phyloP scores from a whole-genome alignment of 257 asterid species.

The Rehmannia glutinosa region DNA sequence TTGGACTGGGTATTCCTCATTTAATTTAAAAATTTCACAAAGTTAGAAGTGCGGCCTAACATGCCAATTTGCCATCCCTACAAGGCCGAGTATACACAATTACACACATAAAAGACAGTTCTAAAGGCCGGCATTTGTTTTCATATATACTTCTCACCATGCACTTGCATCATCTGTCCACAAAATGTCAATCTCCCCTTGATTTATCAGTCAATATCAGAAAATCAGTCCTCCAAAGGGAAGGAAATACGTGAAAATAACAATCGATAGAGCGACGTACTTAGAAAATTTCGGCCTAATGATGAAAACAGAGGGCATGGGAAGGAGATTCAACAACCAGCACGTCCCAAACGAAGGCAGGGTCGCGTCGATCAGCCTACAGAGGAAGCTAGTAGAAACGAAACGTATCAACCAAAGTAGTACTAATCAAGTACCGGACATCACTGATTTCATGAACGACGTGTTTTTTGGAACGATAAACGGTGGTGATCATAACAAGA shows the following conservation, averaged over 20 bases:
- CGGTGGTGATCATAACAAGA: slow-evolving; percentile 25
- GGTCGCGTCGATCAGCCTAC: slow-evolving; percentile 12
- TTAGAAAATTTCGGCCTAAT: neutral
- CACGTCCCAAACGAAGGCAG: slow-evolving; percentile 18
- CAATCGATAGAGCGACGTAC: too few relatives aligned
- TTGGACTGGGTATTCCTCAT: neutral
- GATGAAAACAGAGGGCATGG: slow-evolving; percentile 27
- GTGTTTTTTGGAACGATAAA: slow-evolving; percentile 47
- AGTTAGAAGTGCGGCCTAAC: slow-evolving; percentile 1
- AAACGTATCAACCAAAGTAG: neutral
- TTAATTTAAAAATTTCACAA: neutral
- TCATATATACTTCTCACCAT: neutral
- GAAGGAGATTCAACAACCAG: slow-evolving; percentile 23
- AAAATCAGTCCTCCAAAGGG: too few relatives aligned
- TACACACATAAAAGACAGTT: slow-evolving; percentile 30
- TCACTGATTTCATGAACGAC: slow-evolving; percentile 64
- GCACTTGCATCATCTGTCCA: too few relatives aligned
- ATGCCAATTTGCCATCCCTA: slow-evolving; percentile 11
- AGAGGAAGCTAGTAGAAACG: slow-evolving; percentile 25
- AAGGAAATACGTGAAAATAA: too few relatives aligned
- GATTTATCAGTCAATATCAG: slow-evolving; percentile 17
- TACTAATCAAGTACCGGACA: slow-evolving; percentile 20
- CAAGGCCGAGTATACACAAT: slow-evolving; percentile 15
- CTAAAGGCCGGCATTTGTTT: slow-evolving; percentile 43
- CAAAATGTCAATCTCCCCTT: slow-evolving; percentile 11